phyloP scores from a whole-genome alignment of 495 filamentous ascomycete species.

The Annulohypoxylon stygium region DNA sequence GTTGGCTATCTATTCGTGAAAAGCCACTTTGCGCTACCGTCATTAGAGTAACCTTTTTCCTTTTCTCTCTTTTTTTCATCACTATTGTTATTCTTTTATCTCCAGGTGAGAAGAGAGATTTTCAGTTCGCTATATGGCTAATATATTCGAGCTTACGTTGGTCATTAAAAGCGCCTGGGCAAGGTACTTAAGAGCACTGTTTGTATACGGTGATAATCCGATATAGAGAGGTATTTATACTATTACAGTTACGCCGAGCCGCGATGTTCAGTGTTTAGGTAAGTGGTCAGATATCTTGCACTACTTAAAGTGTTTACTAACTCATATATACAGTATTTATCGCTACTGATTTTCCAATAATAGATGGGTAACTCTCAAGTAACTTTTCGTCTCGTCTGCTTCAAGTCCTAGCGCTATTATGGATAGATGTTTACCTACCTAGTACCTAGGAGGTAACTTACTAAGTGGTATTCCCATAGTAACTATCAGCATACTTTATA shows the following conservation, averaged over 20 bases:
- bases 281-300: not conserved
- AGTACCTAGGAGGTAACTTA: not conserved
- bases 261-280: constrained; percentile 6
- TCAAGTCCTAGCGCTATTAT: not conserved
- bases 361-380: not conserved
- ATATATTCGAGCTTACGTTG: not conserved
- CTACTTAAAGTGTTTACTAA: not conserved
- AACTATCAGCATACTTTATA: not conserved
- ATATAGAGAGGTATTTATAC: not conserved
- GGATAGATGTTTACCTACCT: not conserved
- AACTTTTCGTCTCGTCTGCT: constrained; percentile 7
- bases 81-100: not conserved
- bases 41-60: constrained; percentile 13
- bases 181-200: constrained; percentile 16
- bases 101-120: not conserved
- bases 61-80: not conserved
- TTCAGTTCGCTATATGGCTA: not conserved
- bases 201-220: constrained; percentile 13
- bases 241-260: constrained; percentile 20
- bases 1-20: constrained; percentile 39
- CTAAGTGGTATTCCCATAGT: too few relatives aligned
- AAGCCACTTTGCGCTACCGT: constrained; percentile 13
- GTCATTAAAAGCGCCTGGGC: not conserved
- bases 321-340: not conserved
- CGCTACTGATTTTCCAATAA: too few relatives aligned